Percentiles rank a stretch among this genome's conserved stretches.
phyloP scores from a whole-genome alignment of 305 asterid genomes.

The Striga hermonthica region DNA sequence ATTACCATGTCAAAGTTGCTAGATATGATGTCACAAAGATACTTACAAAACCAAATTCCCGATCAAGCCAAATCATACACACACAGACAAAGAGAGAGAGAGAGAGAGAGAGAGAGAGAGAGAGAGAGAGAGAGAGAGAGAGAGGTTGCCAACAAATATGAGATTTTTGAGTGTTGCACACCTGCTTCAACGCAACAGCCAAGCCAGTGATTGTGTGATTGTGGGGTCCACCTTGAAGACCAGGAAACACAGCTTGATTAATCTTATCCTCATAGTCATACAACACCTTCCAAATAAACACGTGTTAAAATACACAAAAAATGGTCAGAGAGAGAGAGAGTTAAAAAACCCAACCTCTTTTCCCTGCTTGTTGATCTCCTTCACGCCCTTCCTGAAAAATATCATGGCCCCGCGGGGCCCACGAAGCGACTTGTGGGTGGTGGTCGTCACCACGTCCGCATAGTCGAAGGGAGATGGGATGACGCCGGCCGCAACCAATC shows the following conservation, averaged over 20 bases:
- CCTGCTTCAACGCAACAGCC: slow-evolving; percentile 95
- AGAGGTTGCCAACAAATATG: background rate
- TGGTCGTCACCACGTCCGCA: slow-evolving; percentile 85
- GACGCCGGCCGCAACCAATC: slow-evolving; percentile 88
- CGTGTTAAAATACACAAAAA: background rate
- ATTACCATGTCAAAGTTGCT: too few species aligned
- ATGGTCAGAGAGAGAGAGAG: too few species aligned
- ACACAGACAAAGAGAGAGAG: background rate
- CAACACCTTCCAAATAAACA: slow-evolving; percentile 53
- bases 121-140: too few species aligned
- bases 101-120: too few species aligned
- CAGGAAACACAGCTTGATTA: slow-evolving; percentile 96
- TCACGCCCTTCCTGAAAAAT: slow-evolving; percentile 83
- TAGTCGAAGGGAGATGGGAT: slow-evolving; percentile 79
- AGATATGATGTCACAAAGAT: too few species aligned
- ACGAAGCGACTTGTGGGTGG: slow-evolving; percentile 88
- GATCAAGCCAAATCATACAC: background rate
- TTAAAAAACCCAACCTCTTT: slow-evolving; percentile 52
- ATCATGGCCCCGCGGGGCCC: slow-evolving; percentile 98
- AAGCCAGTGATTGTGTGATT: slow-evolving; percentile 89
- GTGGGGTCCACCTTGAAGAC: slow-evolving; percentile 97
- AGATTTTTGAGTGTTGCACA: slow-evolving; percentile 22
- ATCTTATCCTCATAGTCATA: slow-evolving; percentile 86
- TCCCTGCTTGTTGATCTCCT: slow-evolving; percentile 82
- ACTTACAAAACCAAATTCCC: background rate